A percentile compares a stretch with the other conserved stretches of the same genome.
These are phyloP conservation scores for Zygosaccharomyces pseudobailii DNA, from an alignment of 1,139 yeast species.

Conservation along the genomic window DNA sequence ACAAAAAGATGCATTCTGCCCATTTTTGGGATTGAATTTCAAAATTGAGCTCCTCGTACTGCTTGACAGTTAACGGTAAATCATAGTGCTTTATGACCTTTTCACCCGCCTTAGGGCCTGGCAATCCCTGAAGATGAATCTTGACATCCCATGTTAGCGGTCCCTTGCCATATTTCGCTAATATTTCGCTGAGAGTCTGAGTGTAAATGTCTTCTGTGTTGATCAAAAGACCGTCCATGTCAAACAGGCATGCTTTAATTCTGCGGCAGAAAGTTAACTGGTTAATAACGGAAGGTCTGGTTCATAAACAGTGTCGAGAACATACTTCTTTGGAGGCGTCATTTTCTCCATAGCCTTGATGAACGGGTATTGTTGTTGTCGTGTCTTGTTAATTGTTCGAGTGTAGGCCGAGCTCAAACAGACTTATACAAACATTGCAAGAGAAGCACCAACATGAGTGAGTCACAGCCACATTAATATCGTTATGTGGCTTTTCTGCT, in stretches of 20 bases:
- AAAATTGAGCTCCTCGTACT: conserved; percentile 48
- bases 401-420: background rate
- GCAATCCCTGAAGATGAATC: conserved; percentile 81
- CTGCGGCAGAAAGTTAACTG: conserved; percentile 5
- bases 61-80: conserved; percentile 62
- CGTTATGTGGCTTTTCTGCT: too few relatives aligned
- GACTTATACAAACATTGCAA: background rate
- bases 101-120: conserved; percentile 69
- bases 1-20: conserved; percentile 61
- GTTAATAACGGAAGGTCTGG: background rate
- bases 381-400: background rate
- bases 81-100: conserved; percentile 62
- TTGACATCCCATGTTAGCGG: conserved; percentile 88
- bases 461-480: too few relatives aligned
- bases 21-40: conserved; percentile 57
- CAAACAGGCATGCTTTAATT: conserved; percentile 83
- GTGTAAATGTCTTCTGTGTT: conserved; percentile 92
- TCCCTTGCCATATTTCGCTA: conserved; percentile 66
- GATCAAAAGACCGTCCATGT: conserved; percentile 92
- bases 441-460: too few relatives aligned
- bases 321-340: conserved; percentile 9
- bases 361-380: background rate
- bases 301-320: too few relatives aligned
- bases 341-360: background rate
- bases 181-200: conserved; percentile 58